Base-by-base conservation (phyloP, 257 asterid species). In the Solanum appendiculatum region DNA sequence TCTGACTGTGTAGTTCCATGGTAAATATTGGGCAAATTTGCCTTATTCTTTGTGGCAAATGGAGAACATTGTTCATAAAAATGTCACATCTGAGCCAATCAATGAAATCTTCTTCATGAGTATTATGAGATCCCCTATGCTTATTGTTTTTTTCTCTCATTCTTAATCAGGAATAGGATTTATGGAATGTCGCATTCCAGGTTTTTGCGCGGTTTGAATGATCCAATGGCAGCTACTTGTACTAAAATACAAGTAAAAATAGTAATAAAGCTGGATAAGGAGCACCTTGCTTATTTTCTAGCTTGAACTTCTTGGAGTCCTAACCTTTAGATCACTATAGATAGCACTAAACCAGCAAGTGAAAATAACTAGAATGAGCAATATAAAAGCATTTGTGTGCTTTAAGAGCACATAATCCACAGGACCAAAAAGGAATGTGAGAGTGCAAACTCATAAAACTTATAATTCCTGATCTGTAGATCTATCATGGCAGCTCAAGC, bases 1-100 rank as follows among this genome's bases (percentile, higher is more conserved):
- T 86, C 90, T 93, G 91, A 86, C 66, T 86, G 63, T 21, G 68
- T 64, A 87, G 69, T 87, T 81, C 3, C 51, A 42, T 64, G 36
- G 42, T 46, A 82, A 39, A 82, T 18, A 54, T 72, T 18, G 25
- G 3, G 83, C 48, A 25, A 88, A 77, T 88, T 40, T 84, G 66
- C 88, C 90, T 90, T 88, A 83, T 85, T 60, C n/a, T 81, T 81
- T 81, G 68, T 48, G 85, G 27, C 27, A 46, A 81, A 16, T 29
- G 42, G 42, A 42, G 25, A 25, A 78, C 40, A 78, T 78, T 80
- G 42, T 80, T 80, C 66, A 46, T 80, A 31, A 5, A 25, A 77
- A 46, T 27, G 84, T 14, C 42, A 80, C 66, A 46, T 27, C 16
- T 16, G 85, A 27, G 40, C 66, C 66, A 80, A 29, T 80, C 46